Base-by-base conservation (phyloP, 2,329 filamentous ascomycete genomes). In the Ceratocystiopsis minuta region DNA sequence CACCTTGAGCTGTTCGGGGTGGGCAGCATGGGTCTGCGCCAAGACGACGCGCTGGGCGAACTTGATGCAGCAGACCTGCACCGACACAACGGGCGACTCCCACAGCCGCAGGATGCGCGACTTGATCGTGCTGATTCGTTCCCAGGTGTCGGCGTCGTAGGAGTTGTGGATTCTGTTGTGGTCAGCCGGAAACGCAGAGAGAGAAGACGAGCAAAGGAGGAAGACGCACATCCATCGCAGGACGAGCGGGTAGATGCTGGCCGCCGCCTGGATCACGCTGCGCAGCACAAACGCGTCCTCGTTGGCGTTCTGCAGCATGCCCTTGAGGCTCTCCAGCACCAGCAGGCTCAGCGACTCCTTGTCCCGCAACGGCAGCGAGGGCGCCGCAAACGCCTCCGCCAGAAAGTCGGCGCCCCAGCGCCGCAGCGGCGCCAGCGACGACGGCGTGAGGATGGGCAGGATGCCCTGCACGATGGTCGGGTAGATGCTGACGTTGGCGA, bases 381-480 rank as follows among this genome's bases (percentile, higher is more conserved):
- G 90, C 46, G 84, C 92, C 44, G 90, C 80, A 62, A 98, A 96
- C 3, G 87, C 86, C 65, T 98, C 90, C 43, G 88, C 86, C 36
- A 98, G 68, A 56, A 98, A 98, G 47, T 95, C 87, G 48, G 87
- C 80, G 20, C 88, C 90, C 90, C 90, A 98, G 79, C 87, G 70
- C 60, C 86, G 80, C 53, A 96, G 66, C 60, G 93, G 84, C 43
- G 94, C 62, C 46, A 75, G 71, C 48, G 83, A 72, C 49, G 70
- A 68, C 40, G 80, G 74, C 46, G 79, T 78, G 59, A 95, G 82
- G 53, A 96, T 87, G 43, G 87, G 86, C n/a, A 96, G 66, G 48
- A 96, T 85, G 38, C 85, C 86, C 55, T 84, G 82, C 48, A 98
- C 79, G 56, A 98, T 88, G 59, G 83, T 84, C 40, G 80, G 78